Percentiles rank a stretch among this genome's conserved stretches.
Conservation (phyloP, 129 eudicot genomes). For the Silybum marianum region DNA sequence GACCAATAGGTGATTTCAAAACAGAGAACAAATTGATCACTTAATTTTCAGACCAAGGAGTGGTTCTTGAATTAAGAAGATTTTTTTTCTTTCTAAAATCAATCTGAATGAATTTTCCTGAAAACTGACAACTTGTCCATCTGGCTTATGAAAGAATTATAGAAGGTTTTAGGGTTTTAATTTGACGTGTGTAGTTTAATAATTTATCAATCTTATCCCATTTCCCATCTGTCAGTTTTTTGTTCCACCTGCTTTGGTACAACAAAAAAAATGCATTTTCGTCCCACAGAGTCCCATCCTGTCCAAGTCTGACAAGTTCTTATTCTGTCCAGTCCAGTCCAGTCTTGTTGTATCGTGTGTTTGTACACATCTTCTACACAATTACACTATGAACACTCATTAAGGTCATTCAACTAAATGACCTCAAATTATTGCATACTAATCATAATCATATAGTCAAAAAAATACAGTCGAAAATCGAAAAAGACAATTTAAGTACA, state of each 20-base stretch:
- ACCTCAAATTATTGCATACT: neutral
- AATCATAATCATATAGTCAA: neutral
- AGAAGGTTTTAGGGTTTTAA: neutral
- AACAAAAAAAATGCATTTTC: too few species aligned
- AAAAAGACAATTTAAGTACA: neutral
- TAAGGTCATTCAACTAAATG: neutral
- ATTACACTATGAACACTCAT: neutral
- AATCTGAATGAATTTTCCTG: neutral
- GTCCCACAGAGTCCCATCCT: neutral
- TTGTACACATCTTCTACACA: neutral
- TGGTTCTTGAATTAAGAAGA: neutral
- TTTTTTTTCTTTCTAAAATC: neutral
- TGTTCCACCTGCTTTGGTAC: neutral
- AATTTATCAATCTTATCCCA: neutral
- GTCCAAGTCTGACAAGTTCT: neutral
- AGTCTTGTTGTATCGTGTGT: too few species aligned
- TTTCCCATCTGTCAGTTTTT: neutral
- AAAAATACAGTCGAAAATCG: neutral
- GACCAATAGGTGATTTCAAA: neutral
- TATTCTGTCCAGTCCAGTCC: too few species aligned
- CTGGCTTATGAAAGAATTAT: neutral
- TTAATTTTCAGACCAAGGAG: too few species aligned
- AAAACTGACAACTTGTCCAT: neutral
- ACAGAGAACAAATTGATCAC: too few species aligned
- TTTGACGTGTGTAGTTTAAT: neutral